A percentile compares a stretch with the other conserved stretches of the same genome.
Evolutionary conservation across 2,329 filamentous ascomycete species (phyloP).

Genomic region (Fragosphaeria purpurea): DNA sequence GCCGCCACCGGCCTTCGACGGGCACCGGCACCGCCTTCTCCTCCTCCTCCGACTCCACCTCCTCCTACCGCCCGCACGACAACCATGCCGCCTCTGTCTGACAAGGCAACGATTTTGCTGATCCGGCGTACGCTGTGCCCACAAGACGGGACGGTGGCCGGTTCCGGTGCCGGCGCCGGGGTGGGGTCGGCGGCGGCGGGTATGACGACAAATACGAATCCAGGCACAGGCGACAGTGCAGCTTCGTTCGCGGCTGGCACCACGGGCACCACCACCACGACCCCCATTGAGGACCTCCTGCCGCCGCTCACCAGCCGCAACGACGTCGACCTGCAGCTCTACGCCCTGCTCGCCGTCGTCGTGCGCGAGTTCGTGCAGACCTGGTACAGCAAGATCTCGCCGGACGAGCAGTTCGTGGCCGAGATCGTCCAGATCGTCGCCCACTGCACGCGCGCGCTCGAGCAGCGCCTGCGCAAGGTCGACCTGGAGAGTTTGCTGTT

Average conservation of each 20-base stretch:
- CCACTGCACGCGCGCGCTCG: conserved; percentile 78
- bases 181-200: too few relatives aligned
- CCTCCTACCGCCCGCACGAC: conserved; percentile 16
- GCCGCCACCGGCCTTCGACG: too few relatives aligned
- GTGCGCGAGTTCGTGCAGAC: conserved; percentile 81
- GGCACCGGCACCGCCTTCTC: conserved; percentile 6
- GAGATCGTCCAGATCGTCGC: conserved; percentile 87
- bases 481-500: conserved; percentile 75
- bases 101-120: conserved; percentile 68
- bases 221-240: too few relatives aligned
- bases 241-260: not conserved
- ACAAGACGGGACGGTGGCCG: conserved; percentile 40
- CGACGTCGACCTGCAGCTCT: conserved; percentile 85
- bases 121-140: conserved; percentile 78
- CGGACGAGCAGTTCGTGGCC: conserved; percentile 77
- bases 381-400: conserved; percentile 90
- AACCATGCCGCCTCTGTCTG: conserved; percentile 42
- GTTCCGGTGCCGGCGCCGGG: too few relatives aligned
- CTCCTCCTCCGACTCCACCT: conserved; percentile 5
- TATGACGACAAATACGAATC: too few relatives aligned
- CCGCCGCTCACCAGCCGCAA: conserved; percentile 91
- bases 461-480: conserved; percentile 72
- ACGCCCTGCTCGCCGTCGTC: conserved; percentile 82
- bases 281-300: conserved; percentile 67
- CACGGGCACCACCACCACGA: not conserved